Conservation (phyloP, 2,329 filamentous ascomycete genomes). For the Zasmidium cellare region DNA sequence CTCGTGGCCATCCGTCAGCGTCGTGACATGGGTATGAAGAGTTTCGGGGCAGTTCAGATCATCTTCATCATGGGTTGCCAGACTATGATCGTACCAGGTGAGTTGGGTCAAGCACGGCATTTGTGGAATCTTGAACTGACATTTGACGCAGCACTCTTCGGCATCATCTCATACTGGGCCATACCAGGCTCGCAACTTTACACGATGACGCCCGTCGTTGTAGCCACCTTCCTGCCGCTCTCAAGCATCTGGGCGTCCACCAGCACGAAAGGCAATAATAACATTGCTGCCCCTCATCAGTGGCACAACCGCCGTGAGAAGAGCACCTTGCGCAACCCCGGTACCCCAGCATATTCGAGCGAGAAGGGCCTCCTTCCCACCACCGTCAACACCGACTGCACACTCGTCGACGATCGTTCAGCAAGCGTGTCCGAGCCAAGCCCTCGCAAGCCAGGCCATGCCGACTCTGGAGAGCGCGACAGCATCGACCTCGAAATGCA, state of each 20-base stretch:
- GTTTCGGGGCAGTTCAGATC: slow-evolving; percentile 65
- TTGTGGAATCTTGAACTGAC: slow-evolving; percentile 14
- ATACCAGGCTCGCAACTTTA: slow-evolving; percentile 54
- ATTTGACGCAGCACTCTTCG: slow-evolving; percentile 56
- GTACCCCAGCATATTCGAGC: slow-evolving; percentile 11
- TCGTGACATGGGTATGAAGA: slow-evolving; percentile 56
- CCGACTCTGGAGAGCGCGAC: slow-evolving; percentile 9
- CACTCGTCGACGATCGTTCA: slow-evolving; percentile 19
- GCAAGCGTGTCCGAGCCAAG: slow-evolving; percentile 15
- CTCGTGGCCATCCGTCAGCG: slow-evolving; percentile 58
- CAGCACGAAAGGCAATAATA: slow-evolving; percentile 29
- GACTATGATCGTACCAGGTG: slow-evolving; percentile 65
- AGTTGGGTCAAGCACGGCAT: slow-evolving; percentile 25
- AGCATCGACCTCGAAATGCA: slow-evolving; percentile 27
- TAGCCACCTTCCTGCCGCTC: slow-evolving; percentile 64
- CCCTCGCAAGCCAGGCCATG: slow-evolving; percentile 17
- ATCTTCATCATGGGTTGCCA: slow-evolving; percentile 69
- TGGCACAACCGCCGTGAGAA: slow-evolving; percentile 15
- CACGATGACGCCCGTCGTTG: slow-evolving; percentile 57
- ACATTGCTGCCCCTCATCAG: slow-evolving; percentile 26
- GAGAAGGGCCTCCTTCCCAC: slow-evolving; percentile 24
- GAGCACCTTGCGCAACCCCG: slow-evolving; percentile 13
- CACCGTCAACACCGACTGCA: slow-evolving; percentile 18
- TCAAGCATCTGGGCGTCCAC: slow-evolving; percentile 65
- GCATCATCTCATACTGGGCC: slow-evolving; percentile 55